Conservation (phyloP, 169 alveolate species). For the Eimeria falciformis region DNA sequence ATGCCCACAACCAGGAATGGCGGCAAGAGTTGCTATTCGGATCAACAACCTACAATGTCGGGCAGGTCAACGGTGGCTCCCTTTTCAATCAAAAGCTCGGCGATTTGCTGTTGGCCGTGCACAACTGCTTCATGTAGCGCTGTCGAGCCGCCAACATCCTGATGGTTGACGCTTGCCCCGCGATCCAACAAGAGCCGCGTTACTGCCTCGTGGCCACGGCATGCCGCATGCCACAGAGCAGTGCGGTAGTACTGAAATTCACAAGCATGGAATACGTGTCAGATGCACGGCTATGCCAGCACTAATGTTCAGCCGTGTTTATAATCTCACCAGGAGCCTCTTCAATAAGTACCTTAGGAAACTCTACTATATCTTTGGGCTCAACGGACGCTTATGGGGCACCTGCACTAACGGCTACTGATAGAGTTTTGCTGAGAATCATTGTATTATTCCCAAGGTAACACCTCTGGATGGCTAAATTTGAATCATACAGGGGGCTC, state of each 20-base stretch:
- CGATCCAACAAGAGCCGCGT: slow-evolving; percentile 76
- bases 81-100: slow-evolving; percentile 67
- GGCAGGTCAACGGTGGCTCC: slow-evolving; percentile 70
- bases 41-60: slow-evolving; percentile 59
- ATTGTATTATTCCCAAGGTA: neutral
- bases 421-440: neutral
- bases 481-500: slow-evolving; percentile 74
- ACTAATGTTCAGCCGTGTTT: no score
- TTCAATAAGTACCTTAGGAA: no score
- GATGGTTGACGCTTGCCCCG: slow-evolving; percentile 76
- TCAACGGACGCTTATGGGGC: no score
- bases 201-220: slow-evolving; percentile 76
- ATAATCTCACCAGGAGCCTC: no score
- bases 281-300: no score
- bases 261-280: no score
- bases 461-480: no score
- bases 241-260: slow-evolving; percentile 53
- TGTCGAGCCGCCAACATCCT: slow-evolving; percentile 59
- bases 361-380: no score
- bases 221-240: slow-evolving; percentile 79
- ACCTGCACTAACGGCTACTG: neutral
- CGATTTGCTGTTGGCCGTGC: slow-evolving; percentile 75
- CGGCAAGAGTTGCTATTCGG: no score
- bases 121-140: slow-evolving; percentile 79
- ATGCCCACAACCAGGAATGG: no score